Base-by-base conservation (phyloP, 129 eudicot genomes). In the Apium graveolens region DNA sequence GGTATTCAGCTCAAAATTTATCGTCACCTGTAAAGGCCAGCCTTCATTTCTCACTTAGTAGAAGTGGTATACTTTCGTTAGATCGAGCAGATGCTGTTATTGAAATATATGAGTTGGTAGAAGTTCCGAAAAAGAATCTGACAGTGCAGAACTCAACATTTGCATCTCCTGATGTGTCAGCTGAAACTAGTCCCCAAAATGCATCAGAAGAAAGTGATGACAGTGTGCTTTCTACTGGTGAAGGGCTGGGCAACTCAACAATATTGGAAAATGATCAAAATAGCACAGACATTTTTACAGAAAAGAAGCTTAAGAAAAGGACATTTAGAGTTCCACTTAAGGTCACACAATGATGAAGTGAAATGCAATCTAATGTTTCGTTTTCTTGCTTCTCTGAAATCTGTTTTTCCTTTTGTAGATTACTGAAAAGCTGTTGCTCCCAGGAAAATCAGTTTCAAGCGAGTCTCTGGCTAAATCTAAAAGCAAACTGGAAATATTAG, bases 41-140 rank as follows among this genome's bases (percentile, higher is more conserved):
- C 80, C 85, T 96, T 62, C 99, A 96, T 82, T 92, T 92, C 86
- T 90, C 99, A 79, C 91, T 92, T 72, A 82, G 97, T 83, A 92
- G 99, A 87, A 96, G 97, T 82, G 97, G 99, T n/a, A 76, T 90
- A 55, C 79, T 96, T 76, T 78, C 93, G 18, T 88, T 96, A 79
- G 99, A 96, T 81, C 85, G 96, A 79, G 97, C 97, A 80, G 99
- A 96, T 81, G 99, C 97, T 83, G 91, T 92, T 73, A 82, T 96
- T 85, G 99, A 92, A 81, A 90, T 92, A 39, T 86, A 97, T 45
- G 99, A 96, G 82, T 96, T 97, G 97, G 93, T 96, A 37, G 99
- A 96, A 80, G 93, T 92, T 81, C 97, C 96, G 21, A 87, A 88
- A 78, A 92, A 92, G 88, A 94, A 89, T 86, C 86, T 84, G 70